Percentiles rank a stretch among this genome's conserved stretches.
phyloP scores from a whole-genome alignment of 78 protist genomes.

The Pigoraptor vietnamica region DNA sequence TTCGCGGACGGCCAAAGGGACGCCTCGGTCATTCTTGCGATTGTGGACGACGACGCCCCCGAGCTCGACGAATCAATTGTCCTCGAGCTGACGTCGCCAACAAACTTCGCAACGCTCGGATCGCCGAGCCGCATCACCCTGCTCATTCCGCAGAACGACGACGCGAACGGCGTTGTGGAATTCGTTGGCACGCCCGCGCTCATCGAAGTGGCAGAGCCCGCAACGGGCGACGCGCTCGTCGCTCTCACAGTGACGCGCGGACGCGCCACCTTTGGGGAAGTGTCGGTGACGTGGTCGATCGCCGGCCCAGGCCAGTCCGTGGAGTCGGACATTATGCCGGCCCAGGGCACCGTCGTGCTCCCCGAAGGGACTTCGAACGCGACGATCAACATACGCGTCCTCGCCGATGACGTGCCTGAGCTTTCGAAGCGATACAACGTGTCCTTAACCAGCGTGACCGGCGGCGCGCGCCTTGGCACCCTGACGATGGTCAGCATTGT shows the following conservation, averaged over 20 bases:
- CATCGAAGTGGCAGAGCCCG: background rate
- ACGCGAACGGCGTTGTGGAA: background rate
- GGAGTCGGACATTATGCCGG: background rate
- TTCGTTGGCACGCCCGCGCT: background rate
- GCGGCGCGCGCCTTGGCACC: background rate
- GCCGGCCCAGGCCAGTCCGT: background rate
- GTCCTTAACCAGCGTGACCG: background rate
- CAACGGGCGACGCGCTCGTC: background rate
- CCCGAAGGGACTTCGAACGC: background rate
- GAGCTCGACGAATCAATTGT: background rate
- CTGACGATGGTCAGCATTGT: background rate
- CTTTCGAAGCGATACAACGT: background rate
- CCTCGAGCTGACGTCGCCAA: background rate
- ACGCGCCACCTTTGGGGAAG: background rate
- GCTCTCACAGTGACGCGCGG: background rate
- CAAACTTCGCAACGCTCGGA: background rate
- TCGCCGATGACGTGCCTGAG: constrained; percentile 6
- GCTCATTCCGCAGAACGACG: background rate
- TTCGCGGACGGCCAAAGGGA: background rate
- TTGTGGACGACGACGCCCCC: background rate
- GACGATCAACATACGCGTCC: background rate
- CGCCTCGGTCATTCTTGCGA: background rate
- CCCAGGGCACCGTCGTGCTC: background rate
- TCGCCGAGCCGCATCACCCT: background rate
- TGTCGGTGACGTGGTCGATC: background rate